Evolutionary conservation across 768 basidiomycete species (phyloP).

Genomic region (Boletus barrowsii): DNA sequence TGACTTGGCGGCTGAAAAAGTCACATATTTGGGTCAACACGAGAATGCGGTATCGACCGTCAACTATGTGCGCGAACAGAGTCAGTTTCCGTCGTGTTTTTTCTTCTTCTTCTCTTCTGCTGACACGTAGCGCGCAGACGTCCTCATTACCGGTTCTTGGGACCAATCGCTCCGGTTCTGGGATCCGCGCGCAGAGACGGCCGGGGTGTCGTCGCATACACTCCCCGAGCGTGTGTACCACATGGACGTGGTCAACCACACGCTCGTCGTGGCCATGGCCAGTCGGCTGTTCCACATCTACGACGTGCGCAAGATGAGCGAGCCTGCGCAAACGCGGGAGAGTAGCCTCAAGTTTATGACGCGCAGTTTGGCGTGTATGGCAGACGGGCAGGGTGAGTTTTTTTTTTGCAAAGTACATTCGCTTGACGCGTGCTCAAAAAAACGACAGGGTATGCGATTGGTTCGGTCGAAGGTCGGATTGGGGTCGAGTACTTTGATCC

Average conservation of each 20-base stretch:
- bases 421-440: too few species aligned
- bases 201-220: conserved; percentile 54
- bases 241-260: conserved; percentile 74
- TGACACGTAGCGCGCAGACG: conserved; percentile 40
- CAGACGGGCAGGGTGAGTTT: conserved; percentile 76
- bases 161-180: conserved; percentile 86
- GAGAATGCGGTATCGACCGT: conserved; percentile 77
- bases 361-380: conserved; percentile 86
- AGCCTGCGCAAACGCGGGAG: conserved; percentile 78
- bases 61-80: conserved; percentile 61
- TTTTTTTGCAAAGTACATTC: too few species aligned
- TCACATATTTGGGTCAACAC: conserved; percentile 76
- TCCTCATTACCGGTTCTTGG: conserved; percentile 87
- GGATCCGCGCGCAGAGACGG: conserved; percentile 66
- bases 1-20: conserved; percentile 71
- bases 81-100: conserved; percentile 22
- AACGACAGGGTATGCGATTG: conserved; percentile 74
- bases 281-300: conserved; percentile 88
- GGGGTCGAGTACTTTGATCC: conserved; percentile 97
- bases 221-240: conserved; percentile 85
- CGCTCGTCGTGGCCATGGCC: conserved; percentile 90
- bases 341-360: conserved; percentile 97
- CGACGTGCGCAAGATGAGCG: conserved; percentile 75
- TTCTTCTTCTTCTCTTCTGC: background rate
- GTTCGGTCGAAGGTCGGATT: conserved; percentile 93